Conservation (phyloP, 179 eudicot genomes). For the Beta corolliflora region DNA sequence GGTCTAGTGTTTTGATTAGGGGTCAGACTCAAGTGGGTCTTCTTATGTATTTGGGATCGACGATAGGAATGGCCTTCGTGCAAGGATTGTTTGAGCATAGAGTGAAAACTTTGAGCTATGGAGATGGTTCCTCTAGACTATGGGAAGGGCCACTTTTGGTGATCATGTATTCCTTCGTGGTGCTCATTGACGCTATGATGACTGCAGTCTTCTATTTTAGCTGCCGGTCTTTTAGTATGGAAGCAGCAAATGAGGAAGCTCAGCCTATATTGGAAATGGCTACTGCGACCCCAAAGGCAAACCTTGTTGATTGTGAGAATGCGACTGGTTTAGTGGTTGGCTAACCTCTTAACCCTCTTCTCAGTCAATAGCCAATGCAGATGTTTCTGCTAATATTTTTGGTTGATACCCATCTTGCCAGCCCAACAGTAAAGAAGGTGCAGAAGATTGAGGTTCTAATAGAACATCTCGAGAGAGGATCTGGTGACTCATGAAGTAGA, state of each 20-base stretch:
- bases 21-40: conserved; percentile 97
- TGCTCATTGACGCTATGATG: conserved; percentile 87
- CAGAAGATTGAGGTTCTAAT: neutral
- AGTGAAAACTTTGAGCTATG: conserved; percentile 84
- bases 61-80: conserved; percentile 83
- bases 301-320: conserved; percentile 20
- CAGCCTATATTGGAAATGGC: conserved; percentile 70
- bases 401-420: neutral
- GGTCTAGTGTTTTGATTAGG: conserved; percentile 65
- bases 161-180: conserved; percentile 81
- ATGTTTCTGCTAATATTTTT: neutral
- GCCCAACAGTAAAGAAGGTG: conserved; percentile 6
- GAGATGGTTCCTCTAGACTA: conserved; percentile 76
- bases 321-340: conserved; percentile 12
- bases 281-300: conserved; percentile 39
- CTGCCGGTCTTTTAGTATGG: conserved; percentile 75
- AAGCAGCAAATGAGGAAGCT: conserved; percentile 54
- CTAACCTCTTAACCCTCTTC: neutral
- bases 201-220: conserved; percentile 88
- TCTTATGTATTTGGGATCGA: conserved; percentile 78
- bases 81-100: conserved; percentile 97
- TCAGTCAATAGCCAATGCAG: conserved; percentile 7
- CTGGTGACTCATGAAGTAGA: conserved; percentile 16
- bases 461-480: conserved; percentile 8
- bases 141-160: conserved; percentile 99